Base-by-base conservation (phyloP, 2,329 filamentous ascomycete species). In the Aspergillus arachidicola region DNA sequence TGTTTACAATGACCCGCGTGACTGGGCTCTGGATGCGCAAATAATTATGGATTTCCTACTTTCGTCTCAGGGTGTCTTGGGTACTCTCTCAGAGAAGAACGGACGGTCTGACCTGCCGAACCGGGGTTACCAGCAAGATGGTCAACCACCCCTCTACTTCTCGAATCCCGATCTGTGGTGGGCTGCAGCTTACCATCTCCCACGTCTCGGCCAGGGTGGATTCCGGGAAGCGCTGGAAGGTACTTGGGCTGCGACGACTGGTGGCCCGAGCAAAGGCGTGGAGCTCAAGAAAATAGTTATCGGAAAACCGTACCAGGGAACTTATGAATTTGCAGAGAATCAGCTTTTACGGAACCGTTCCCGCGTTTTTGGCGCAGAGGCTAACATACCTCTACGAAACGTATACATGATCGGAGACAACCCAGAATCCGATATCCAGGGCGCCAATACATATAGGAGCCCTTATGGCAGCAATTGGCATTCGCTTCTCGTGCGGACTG, bases 401-500 rank as follows among this genome's bases (percentile, higher is more conserved):
- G 93, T 98, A 12, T 98, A 96, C 79, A 98, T 98, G 94, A 87
- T 98, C 48, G 95, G 95, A 6, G 91, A 94, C 73, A 94, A 94
- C 72, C 91, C 91, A 6, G 92, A 92, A 73, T 95, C 91, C 69
- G 95, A 99, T 76, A 97, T 99, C 68, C 83, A 87, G 6, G 95
- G 95, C 6, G 94, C 92, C 23, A 96, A 96, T 74, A 84, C 86
- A 53, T 97, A 91, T 73, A 73, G 81, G 51, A 91, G 90, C 66
- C 80, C 84, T 4, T 79, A 85, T 61, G 89, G 89, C 10, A 91
- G 88, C n/a, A 82, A 88, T 63, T 97, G 94, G 93, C 81, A 84
- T 46, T 91, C 90, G 50, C 85, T 96, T 21, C 80, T 97, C 63
- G 91, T 96, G 32, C 84, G 87, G 69, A 96, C 91, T 10, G 93